These are phyloP conservation scores for Tetracladium maxilliforme DNA, from an alignment of 2,329 filamentous ascomycete genomes.

Conservation along the genomic window DNA sequence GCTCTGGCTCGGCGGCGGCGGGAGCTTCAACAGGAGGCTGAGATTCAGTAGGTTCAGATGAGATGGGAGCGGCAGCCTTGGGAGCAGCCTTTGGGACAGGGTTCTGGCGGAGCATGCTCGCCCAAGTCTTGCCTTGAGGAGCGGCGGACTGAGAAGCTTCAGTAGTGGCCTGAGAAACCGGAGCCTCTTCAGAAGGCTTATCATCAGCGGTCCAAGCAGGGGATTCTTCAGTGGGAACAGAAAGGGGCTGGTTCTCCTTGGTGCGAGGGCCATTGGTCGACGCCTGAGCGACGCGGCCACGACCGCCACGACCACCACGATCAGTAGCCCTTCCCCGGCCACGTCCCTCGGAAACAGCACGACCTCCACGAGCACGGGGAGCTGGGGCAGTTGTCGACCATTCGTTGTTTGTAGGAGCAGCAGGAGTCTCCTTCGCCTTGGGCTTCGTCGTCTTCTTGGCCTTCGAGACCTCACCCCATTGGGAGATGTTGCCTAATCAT, in stretches of 20 bases:
- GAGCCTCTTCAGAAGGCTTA: slow-evolving; percentile 21
- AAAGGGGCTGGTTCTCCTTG: slow-evolving; percentile 40
- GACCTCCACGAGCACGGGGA: slow-evolving; percentile 41
- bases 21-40: slow-evolving; percentile 7
- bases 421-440: slow-evolving; percentile 51
- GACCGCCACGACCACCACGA: slow-evolving; percentile 42
- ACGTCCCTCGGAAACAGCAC: slow-evolving; percentile 43
- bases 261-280: slow-evolving; percentile 46
- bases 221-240: slow-evolving; percentile 58
- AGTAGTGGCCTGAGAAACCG: slow-evolving; percentile 14
- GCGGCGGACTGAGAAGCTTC: slow-evolving; percentile 18
- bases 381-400: slow-evolving; percentile 28
- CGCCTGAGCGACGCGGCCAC: slow-evolving; percentile 42
- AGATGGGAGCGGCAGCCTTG: slow-evolving; percentile 30
- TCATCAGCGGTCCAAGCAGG: slow-evolving; percentile 46
- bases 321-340: slow-evolving; percentile 49
- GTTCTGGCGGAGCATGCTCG: slow-evolving; percentile 56
- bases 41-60: too few species aligned
- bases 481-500: slow-evolving; percentile 54
- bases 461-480: slow-evolving; percentile 76
- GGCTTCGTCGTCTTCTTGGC: slow-evolving; percentile 60
- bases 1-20: not conserved
- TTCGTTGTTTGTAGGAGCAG: slow-evolving; percentile 36
- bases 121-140: slow-evolving; percentile 47
- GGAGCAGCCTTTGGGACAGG: slow-evolving; percentile 41